Base-by-base conservation (phyloP, 2,329 filamentous ascomycete species). In the Penicillium sp. region DNA sequence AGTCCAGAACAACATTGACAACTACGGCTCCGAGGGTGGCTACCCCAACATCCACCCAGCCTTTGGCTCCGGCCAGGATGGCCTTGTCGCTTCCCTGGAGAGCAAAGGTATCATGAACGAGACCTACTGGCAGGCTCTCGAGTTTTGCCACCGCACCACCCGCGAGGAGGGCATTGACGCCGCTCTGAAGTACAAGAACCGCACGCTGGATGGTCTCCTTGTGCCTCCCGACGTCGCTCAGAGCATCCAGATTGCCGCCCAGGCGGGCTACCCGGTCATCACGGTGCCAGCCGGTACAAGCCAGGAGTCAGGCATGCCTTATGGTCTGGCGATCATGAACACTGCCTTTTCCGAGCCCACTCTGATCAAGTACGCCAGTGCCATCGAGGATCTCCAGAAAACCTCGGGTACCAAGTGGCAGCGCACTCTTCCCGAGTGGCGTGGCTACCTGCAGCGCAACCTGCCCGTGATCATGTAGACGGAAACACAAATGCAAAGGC, bases 201-300 rank as follows among this genome's bases (percentile, higher is more conserved):
- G 56, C 9, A 67, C 64, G 16, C 67, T 88, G 1, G 74, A 80
- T 40, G 84, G 77, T 2, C 69, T 89, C 2, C 70, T 90, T 1
- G 81, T 86, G 0, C 84, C 84, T 4, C 73, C 83, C 0, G 79
- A 84, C 54, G 80, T 84, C 3, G 84, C 76, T 0, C 81, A 86
- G 59, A 77, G 78, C 3, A 80, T 80, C 47, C 80, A 86, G 63
- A 77, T 86, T 43, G 81, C 83, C 0, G 85, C 86, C 0, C 83
- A 88, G 64, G 86, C 85, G 4, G 84, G 84, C 0, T 89, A 88
- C 56, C 85, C 84, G 0, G 74, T 86, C 57, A 72, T 88, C 35
- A 86, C 84, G 0, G 58, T 89, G 1, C 85, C 85, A 0, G 80
- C 75, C 0, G 81, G 81, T 1, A 67, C 79, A 4, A 70, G 76